phyloP scores from a whole-genome alignment of 2,329 filamentous ascomycete species.

The Epichloe amarillans region DNA sequence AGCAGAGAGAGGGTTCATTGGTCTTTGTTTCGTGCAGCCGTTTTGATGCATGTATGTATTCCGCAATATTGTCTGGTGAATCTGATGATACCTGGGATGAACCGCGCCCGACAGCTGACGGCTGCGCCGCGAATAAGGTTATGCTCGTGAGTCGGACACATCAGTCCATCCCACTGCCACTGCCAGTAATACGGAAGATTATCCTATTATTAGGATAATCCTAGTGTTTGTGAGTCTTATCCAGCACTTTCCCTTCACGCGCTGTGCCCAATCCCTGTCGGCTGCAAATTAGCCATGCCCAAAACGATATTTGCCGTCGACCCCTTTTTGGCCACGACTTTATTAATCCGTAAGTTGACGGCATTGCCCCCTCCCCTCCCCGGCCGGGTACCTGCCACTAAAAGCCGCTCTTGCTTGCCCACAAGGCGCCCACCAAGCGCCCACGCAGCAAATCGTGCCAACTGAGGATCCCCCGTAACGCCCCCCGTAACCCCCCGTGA shows the following conservation, averaged over 20 bases:
- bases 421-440: conserved; percentile 1
- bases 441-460: neutral
- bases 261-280: neutral
- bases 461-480: neutral
- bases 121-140: too few species aligned
- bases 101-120: too few species aligned
- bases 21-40: neutral
- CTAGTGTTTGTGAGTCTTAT: too few species aligned
- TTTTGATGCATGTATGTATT: too few species aligned
- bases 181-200: neutral
- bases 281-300: conserved; percentile 1
- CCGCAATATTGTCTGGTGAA: too few species aligned
- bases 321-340: neutral
- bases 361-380: neutral
- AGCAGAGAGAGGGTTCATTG: neutral
- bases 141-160: too few species aligned
- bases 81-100: too few species aligned
- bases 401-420: conserved; percentile 1
- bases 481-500: neutral
- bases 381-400: conserved; percentile 5
- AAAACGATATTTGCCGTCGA: neutral
- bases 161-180: neutral
- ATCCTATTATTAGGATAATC: too few species aligned
- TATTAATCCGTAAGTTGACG: neutral
- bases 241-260: neutral